Evolutionary conservation across 129 eudicot species (phyloP).

Genomic region (Tanacetum coccineum): DNA sequence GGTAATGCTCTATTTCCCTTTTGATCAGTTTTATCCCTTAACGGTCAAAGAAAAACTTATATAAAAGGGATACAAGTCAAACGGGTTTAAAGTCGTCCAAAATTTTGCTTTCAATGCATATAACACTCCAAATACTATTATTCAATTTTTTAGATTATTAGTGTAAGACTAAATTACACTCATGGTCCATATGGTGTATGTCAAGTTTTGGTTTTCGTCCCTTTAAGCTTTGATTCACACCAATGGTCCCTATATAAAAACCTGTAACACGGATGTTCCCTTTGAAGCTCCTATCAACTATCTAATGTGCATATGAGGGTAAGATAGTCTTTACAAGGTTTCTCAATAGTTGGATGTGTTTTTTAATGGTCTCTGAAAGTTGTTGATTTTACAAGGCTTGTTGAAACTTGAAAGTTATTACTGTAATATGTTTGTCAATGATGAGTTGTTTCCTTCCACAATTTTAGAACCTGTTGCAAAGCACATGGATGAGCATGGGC

Average conservation of each 20-base stretch:
- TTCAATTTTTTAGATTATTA: neutral
- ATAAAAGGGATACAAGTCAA: neutral
- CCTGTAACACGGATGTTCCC: no score
- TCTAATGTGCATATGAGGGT: no score
- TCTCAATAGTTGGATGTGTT: no score
- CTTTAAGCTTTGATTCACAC: no score
- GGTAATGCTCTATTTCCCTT: slow-evolving; percentile 45
- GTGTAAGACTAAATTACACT: no score
- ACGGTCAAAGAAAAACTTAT: neutral
- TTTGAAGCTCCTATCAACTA: no score
- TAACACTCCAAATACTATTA: neutral
- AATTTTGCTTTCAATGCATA: neutral
- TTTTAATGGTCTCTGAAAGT: no score
- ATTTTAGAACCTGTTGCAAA: slow-evolving; percentile 73
- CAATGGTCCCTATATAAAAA: no score
- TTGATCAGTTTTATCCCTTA: neutral
- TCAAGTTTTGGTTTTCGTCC: no score
- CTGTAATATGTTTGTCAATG: slow-evolving; percentile 2
- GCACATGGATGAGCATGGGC: slow-evolving; percentile 98
- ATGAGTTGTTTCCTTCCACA: slow-evolving; percentile 1
- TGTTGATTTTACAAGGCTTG: no score
- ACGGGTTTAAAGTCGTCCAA: neutral
- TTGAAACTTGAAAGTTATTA: neutral
- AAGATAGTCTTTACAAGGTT: no score
- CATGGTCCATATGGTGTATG: no score